Base-by-base conservation (phyloP, 129 eudicot species). In the Smallanthus sonchifolius region DNA sequence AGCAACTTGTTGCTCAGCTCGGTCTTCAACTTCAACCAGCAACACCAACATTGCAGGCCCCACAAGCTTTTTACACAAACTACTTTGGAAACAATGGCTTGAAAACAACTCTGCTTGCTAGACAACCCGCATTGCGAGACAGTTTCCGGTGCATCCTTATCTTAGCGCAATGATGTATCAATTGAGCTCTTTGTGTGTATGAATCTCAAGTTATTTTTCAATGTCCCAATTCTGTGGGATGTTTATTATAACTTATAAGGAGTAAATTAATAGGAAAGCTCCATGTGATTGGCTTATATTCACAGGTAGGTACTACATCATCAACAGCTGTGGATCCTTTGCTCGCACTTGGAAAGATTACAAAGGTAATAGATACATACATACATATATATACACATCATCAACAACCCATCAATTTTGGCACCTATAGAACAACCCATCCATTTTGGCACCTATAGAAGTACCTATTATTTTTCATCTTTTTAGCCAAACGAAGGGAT, bases 271-370 rank as follows among this genome's bases (percentile, higher is more conserved):
- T 2, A 30, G 11, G 43, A 30, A 42, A 28, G 28, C 17, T 43
- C 59, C 47, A 56, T 14, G 15, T 34, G 71, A 70, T 36, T 49
- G 66, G 38, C 52, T 72, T 43, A 47, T 70, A 38, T 59, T 15
- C 69, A 69, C 84, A 94, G 98, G 89, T 94, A 56, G 98, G 98
- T 35, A 90, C 93, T 5, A 94, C 97, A 37, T 94, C 99, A 54
- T 94, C 99, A 76, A 88, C 97, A 55, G 96, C 99, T 70, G 94
- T 94, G 69, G 99, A 94, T 84, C 97, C 97, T 56, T 78, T 94
- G 82, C 82, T 65, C 34, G 89, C 86, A 73, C 86, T 91, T n/a
- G 97, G 96, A 79, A 88, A 85, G 37, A 85, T 91, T 68, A 45
- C 90, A 40, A 94, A 88, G 89, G 99, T 87, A 51, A 82, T n/a